Percentiles rank a stretch among this genome's conserved stretches.
Evolutionary conservation across 2,329 filamentous ascomycete species (phyloP).

Genomic region (Apiospora sp.): DNA sequence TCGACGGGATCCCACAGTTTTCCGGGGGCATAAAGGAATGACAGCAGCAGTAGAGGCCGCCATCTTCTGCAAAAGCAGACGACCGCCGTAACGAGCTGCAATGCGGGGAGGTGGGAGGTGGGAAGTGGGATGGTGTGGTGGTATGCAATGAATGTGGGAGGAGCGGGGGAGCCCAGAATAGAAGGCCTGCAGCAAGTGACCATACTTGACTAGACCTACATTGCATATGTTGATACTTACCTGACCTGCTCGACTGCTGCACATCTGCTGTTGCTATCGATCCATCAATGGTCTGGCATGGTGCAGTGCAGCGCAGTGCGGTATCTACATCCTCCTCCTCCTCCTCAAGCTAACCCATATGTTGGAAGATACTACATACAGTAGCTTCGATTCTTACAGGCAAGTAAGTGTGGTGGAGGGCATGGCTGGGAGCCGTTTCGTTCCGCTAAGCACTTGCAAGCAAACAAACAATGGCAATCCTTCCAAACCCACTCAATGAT

Average conservation of each 20-base stretch:
- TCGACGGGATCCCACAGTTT: constrained; percentile 10
- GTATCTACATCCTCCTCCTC: neutral
- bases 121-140: neutral
- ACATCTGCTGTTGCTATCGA: neutral
- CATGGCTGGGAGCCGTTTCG: constrained; percentile 9
- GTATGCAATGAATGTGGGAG: neutral
- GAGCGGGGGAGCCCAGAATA: constrained; percentile 17
- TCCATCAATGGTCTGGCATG: neutral
- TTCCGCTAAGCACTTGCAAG: neutral
- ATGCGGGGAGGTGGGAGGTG: constrained; percentile 20
- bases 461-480: neutral
- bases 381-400: constrained; percentile 2
- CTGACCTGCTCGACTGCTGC: neutral
- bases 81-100: neutral
- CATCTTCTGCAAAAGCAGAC: constrained; percentile 4
- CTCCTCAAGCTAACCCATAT: neutral
- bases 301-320: neutral
- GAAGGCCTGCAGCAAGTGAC: constrained; percentile 2
- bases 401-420: constrained; percentile 1
- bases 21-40: neutral
- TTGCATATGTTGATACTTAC: neutral
- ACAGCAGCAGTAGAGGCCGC: constrained; percentile 7
- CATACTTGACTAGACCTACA: neutral
- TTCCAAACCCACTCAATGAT: neutral
- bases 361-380: constrained; percentile 11